Evolutionary conservation across 164 flowering plant species (phyloP).

Genomic region (Cinnamomum micranthum): DNA sequence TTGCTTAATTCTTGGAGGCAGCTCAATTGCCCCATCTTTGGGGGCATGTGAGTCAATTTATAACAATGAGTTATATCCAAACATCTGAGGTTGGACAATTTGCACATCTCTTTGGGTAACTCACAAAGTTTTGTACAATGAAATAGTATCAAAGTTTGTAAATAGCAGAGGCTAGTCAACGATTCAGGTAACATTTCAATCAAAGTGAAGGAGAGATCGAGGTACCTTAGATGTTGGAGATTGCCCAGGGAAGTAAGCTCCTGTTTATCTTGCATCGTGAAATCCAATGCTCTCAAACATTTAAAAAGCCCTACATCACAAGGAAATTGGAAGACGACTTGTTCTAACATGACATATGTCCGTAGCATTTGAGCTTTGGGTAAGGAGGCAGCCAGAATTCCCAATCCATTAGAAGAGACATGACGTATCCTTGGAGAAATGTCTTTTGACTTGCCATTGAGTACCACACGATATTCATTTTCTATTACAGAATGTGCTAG

Average conservation of each 20-base stretch:
- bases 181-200: slow-evolving; percentile 12
- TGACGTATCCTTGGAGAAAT: neutral
- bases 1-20: too few relatives aligned
- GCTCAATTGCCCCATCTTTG: too few relatives aligned
- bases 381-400: neutral
- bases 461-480: neutral
- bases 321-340: neutral
- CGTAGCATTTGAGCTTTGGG: neutral
- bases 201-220: slow-evolving; percentile 6
- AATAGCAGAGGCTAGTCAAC: neutral
- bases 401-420: neutral
- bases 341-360: neutral
- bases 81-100: too few relatives aligned
- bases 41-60: too few relatives aligned
- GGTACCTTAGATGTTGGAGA: slow-evolving; percentile 13
- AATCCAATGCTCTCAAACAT: slow-evolving; percentile 7
- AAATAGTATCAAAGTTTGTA: slow-evolving; percentile 1
- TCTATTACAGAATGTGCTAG: slow-evolving; percentile 1
- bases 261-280: neutral
- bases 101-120: neutral
- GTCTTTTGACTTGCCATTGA: neutral
- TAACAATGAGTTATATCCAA: too few relatives aligned
- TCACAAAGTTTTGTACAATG: neutral
- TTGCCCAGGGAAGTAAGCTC: slow-evolving; percentile 2
- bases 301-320: neutral